Evolutionary conservation across 2,329 filamentous ascomycete species (phyloP), one percentile per base, ranked within the genome.

Genomic region (Xylariaceae sp.): DNA sequence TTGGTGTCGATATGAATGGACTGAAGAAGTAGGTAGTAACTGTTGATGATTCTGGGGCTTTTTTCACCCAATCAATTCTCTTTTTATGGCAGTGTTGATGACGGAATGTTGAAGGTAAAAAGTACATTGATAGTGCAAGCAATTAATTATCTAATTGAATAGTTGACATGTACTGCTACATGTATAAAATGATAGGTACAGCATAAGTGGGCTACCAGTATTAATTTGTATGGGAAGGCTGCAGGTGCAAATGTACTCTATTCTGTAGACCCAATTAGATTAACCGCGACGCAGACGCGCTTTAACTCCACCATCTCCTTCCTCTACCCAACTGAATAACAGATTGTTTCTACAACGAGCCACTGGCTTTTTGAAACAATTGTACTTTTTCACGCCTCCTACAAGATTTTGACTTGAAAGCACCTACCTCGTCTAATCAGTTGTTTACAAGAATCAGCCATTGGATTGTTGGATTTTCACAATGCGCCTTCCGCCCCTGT

Each of bases 401-500:
- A n/a, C 9, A 17, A 6, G 11, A 17, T 47, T 17, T 46, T 34
- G 43, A 48, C 12, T n/a, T n/a, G n/a, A n/a, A n/a, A n/a, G n/a
- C n/a, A n/a, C n/a, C n/a, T n/a, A n/a, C n/a, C n/a, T n/a, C n/a
- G n/a, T n/a, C n/a, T n/a, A n/a, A n/a, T n/a, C n/a, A n/a, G n/a
- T n/a, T n/a, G n/a, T n/a, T n/a, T n/a, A n/a, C n/a, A n/a, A 33
- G 3, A 33, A 16, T 19, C 19, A 26, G 16, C n/a, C n/a, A 17
- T 14, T 31, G 34, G 34, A 40, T 28, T 17, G 2, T 29, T 28
- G 34, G 23, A 24, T 14, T 39, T 46, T 52, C 62, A 63, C 61
- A 54, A 67, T 67, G 66, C 65, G 66, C 47, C 39, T 56, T 60
- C 56, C 53, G 45, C 50, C 52, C 24, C 56, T 63, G 53, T 61